Percentiles rank a stretch among this genome's conserved stretches.
Evolutionary conservation across 2,329 filamentous ascomycete genomes (phyloP).

Genomic region (Pseudogymnoascus sp.): DNA sequence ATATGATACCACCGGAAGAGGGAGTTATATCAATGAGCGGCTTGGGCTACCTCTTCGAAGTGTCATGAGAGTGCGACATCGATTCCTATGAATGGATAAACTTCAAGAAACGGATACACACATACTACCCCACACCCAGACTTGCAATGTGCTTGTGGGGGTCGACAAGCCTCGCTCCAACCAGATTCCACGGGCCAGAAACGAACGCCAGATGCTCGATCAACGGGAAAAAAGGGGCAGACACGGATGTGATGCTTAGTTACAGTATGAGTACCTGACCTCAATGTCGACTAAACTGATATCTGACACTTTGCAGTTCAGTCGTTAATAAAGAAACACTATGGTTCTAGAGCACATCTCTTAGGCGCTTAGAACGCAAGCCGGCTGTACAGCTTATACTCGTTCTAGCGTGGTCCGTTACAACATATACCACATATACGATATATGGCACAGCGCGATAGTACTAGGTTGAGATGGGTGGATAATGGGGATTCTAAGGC

Average conservation of each 20-base stretch:
- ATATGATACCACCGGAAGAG: constrained; percentile 42
- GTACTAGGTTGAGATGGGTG: not conserved
- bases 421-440: not conserved
- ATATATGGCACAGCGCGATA: not conserved
- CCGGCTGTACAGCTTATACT: not conserved
- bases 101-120: not conserved
- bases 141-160: not conserved
- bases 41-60: constrained; percentile 22
- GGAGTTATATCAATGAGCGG: constrained; percentile 33
- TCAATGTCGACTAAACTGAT: not conserved
- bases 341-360: not conserved
- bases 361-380: not conserved
- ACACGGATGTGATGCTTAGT: not conserved
- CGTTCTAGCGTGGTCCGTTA: not conserved
- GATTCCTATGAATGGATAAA: not conserved
- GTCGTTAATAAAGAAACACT: not conserved
- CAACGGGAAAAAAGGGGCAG: not conserved
- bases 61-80: not conserved
- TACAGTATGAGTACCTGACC: not conserved
- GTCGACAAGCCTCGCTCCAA: not conserved
- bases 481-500: not conserved
- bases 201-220: not conserved
- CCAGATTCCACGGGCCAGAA: not conserved
- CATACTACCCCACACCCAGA: not conserved
- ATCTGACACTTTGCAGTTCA: not conserved